Evolutionary conservation across 2,329 filamentous ascomycete genomes (phyloP).

Genomic region (Ceratocystis papillata): DNA sequence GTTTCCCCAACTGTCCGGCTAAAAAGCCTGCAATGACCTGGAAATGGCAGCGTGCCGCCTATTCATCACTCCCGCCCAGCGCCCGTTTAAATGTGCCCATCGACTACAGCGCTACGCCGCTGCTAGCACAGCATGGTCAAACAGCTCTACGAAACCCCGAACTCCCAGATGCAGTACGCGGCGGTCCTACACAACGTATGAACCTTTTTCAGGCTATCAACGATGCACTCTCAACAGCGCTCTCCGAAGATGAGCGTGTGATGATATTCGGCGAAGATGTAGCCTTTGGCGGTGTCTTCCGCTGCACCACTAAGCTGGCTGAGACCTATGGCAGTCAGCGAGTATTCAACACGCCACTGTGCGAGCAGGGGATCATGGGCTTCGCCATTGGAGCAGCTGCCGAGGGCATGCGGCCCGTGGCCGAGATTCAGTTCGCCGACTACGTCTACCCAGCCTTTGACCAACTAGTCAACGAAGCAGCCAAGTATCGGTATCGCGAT

Average conservation of each 20-base stretch:
- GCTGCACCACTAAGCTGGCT: slow-evolving; percentile 82
- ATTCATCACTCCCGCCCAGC: slow-evolving; percentile 49
- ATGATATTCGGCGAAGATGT: slow-evolving; percentile 95
- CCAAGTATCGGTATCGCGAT: slow-evolving; percentile 74
- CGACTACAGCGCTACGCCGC: slow-evolving; percentile 71
- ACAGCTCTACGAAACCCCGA: slow-evolving; percentile 60
- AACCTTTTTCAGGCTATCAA: slow-evolving; percentile 95
- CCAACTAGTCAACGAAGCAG: slow-evolving; percentile 86
- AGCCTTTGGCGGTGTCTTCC: slow-evolving; percentile 91
- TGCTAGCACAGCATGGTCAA: slow-evolving; percentile 71
- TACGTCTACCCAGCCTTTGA: slow-evolving; percentile 91
- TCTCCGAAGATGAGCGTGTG: slow-evolving; percentile 74
- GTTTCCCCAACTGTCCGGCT: background rate
- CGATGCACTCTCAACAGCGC: slow-evolving; percentile 69
- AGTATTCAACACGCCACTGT: slow-evolving; percentile 93
- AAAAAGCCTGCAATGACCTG: background rate
- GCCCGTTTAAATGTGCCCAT: slow-evolving; percentile 70
- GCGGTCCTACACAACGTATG: slow-evolving; percentile 68
- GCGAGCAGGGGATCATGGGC: slow-evolving; percentile 87
- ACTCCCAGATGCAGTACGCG: slow-evolving; percentile 53
- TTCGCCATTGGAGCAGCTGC: slow-evolving; percentile 86
- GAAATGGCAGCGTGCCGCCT: slow-evolving; percentile 27
- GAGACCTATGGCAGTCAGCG: slow-evolving; percentile 77
- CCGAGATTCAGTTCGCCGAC: slow-evolving; percentile 92
- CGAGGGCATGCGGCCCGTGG: slow-evolving; percentile 83